Conservation (phyloP, 2,329 filamentous ascomycete species). For the Fusarium nygamai region DNA sequence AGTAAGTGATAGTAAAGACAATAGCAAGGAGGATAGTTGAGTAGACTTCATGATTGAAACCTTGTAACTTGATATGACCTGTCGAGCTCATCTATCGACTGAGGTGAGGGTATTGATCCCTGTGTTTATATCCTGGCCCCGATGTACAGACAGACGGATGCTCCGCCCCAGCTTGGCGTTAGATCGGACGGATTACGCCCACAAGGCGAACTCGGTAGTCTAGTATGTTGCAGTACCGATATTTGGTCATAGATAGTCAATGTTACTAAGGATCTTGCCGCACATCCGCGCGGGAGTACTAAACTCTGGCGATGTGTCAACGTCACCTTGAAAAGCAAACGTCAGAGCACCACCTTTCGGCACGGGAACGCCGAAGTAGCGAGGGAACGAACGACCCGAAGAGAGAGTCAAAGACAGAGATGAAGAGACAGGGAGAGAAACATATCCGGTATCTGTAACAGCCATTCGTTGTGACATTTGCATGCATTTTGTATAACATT, state of each 20-base stretch:
- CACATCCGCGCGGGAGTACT: constrained; percentile 16
- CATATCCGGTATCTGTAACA: background rate
- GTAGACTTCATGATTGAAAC: constrained; percentile 50
- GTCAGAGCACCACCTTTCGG: constrained; percentile 35
- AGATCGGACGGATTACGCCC: background rate
- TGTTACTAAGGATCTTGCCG: constrained; percentile 15
- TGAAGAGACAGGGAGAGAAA: background rate
- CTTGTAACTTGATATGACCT: background rate
- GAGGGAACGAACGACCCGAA: constrained; percentile 9
- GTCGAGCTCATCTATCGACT: background rate
- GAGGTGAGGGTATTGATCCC: background rate
- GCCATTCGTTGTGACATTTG: background rate
- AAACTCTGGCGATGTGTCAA: constrained; percentile 31
- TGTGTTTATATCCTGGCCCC: constrained; percentile 6
- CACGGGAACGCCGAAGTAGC: constrained; percentile 25
- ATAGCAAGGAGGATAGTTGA: constrained; percentile 37
- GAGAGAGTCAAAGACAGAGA: background rate
- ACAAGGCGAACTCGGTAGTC: background rate
- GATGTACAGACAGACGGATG: background rate
- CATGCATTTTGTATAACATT: background rate
- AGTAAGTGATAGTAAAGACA: constrained; percentile 42
- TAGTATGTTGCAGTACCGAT: background rate
- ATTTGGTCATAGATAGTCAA: constrained; percentile 12
- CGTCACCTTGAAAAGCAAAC: constrained; percentile 12
- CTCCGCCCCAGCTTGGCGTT: background rate